Base-by-base conservation (phyloP, 1,284 basidiomycete genomes). In the Puccinia triticina region DNA sequence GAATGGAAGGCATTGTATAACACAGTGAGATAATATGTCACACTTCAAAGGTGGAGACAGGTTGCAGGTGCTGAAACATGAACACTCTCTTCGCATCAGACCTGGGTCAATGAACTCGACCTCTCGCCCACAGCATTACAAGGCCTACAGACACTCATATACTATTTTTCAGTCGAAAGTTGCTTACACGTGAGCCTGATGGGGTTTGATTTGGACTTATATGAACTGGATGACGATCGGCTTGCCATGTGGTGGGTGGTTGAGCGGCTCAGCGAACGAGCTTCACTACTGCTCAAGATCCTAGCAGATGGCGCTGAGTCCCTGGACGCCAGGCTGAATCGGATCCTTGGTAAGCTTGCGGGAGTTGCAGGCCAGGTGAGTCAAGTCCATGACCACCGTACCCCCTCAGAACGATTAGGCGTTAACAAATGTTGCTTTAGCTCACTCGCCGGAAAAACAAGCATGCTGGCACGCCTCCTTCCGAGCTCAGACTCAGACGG, bases 161-260 rank as follows among this genome's bases (percentile, higher is more conserved):
- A 81, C 71, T 81, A 64, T 29, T 64, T 73, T 18, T 81, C 67
- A 12, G 23, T 81, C 46, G 40, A 61, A 12, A 73, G 55, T 74
- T n/a, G 78, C 40, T 53, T 81, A 34, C 43, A 64, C 7, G 43
- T 55, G 50, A 50, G 59, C 40, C 43, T 81, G 46, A 74, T 74
- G 78, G 78, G 78, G 14, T 81, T 81, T 37, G 78, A 81, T 66
- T 55, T 73, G 48, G 78, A 81, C 1, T 46, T 81, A 23, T 81
- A 73, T 64, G 37, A 67, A 14, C 26, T n/a, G n/a, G 55, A 81
- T 43, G 21, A 74, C 26, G 78, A 81, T 34, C 67, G 71, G 26
- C 37, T 73, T 37, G 50, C 69, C n/a, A 81, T 72, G 69, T 81
- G 78, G 78, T 81, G 78, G 78, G 67, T 81, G n/a, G 32, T 74